phyloP scores from a whole-genome alignment of 2,329 filamentous ascomycete species.

The Colletotrichum australisinense region DNA sequence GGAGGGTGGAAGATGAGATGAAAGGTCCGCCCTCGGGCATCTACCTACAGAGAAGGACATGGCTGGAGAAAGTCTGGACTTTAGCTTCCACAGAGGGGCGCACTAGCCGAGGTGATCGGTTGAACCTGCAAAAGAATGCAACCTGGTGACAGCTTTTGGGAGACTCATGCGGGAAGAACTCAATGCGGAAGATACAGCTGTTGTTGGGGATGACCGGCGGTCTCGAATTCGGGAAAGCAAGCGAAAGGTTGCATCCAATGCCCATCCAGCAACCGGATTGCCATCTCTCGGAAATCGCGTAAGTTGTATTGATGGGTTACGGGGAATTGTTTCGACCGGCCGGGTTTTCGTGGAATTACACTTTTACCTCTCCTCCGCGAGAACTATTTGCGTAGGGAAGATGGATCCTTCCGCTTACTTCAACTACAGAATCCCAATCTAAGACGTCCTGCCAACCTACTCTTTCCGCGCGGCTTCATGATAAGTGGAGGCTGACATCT shows the following conservation, averaged over 20 bases:
- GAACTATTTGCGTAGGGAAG: background rate
- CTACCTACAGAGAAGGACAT: background rate
- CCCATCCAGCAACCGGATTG: background rate
- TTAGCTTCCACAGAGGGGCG: background rate
- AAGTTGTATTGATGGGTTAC: background rate
- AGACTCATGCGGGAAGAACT: background rate
- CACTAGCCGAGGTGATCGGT: background rate
- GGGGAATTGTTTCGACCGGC: background rate
- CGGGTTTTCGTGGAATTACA: background rate
- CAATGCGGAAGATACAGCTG: background rate
- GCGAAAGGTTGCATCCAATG: background rate
- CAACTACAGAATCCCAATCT: background rate
- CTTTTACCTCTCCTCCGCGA: background rate
- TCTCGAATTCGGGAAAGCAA: background rate
- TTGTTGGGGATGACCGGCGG: background rate
- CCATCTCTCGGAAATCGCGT: background rate
- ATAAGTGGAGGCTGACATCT: background rate
- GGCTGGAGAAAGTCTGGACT: background rate
- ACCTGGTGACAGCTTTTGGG: background rate
- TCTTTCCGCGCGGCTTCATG: background rate
- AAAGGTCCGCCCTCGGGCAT: background rate
- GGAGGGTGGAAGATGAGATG: constrained; percentile 7
- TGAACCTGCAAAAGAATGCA: background rate
- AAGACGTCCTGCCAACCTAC: background rate
- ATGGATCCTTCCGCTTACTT: background rate